Percentiles rank a stretch among this genome's conserved stretches.
phyloP scores from a whole-genome alignment of 208 protist species.

The Trypanosoma cruzi region DNA sequence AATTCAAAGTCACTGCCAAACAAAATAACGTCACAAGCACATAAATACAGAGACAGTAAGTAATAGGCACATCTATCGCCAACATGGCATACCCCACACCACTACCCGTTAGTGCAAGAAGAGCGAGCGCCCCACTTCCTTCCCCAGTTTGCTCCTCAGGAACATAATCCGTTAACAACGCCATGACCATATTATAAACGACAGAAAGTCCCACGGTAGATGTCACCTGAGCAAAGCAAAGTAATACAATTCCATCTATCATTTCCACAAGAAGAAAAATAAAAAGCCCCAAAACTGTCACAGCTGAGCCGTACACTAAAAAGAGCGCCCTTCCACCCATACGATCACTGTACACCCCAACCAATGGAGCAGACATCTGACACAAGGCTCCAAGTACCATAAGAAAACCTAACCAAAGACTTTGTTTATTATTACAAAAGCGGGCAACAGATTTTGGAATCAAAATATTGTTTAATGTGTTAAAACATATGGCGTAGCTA shows the following conservation, averaged over 20 bases:
- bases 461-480: conserved; percentile 28
- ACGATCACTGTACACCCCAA: conserved; percentile 40
- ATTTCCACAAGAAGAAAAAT: conserved; percentile 30
- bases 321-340: conserved; percentile 17
- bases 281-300: conserved; percentile 32
- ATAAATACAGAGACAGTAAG: conserved; percentile 28
- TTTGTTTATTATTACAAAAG: conserved; percentile 20
- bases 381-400: conserved; percentile 33
- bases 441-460: conserved; percentile 39
- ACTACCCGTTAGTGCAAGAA: conserved; percentile 32
- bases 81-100: conserved; percentile 36
- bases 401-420: conserved; percentile 31
- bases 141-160: conserved; percentile 30
- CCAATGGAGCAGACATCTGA: conserved; percentile 26
- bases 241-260: conserved; percentile 17
- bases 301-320: conserved; percentile 26
- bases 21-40: conserved; percentile 29
- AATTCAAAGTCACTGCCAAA: conserved; percentile 19
- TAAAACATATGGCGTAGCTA: conserved; percentile 35
- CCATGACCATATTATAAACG: conserved; percentile 33
- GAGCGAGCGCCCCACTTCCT: conserved; percentile 30
- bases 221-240: conserved; percentile 30
- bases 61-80: conserved; percentile 29
- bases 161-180: conserved; percentile 35
- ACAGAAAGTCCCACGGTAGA: conserved; percentile 35